Evolutionary conservation across 2,329 filamentous ascomycete genomes (phyloP), one percentile per base, ranked within the genome.

Genomic region (Dactylellina parvicollis): DNA sequence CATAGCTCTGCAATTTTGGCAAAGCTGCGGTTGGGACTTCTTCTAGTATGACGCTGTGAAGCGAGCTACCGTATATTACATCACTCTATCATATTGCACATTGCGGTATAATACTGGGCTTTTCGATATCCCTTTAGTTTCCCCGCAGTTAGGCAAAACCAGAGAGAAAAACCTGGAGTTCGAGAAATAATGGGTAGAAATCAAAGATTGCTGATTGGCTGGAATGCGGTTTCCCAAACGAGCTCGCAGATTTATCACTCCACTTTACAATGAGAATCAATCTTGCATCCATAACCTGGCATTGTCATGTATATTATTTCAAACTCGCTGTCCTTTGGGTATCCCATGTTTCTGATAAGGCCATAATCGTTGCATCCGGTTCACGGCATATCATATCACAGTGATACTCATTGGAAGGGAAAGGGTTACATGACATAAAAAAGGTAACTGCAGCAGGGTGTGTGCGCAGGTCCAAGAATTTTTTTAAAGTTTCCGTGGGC

Each of bases 191-290:
- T 49, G 20, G 26, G 26, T 50, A 46, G n/a, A 3, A 20, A 38
- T 54, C 30, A 36, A 32, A 54, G 49, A 1, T 8, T 7, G 47
- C 4, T 56, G 50, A 67, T 67, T 67, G 62, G 62, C 24, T 44
- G 52, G 62, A 44, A 22, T 14, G 36, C n/a, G 10, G 14, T 50
- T 62, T 28, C 36, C 16, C 26, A 36, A 32, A 16, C 28, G 32
- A n/a, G n/a, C n/a, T n/a, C n/a, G n/a, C n/a, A n/a, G n/a, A n/a
- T n/a, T n/a, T n/a, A n/a, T n/a, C n/a, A n/a, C n/a, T n/a, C n/a
- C n/a, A n/a, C n/a, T n/a, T n/a, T n/a, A n/a, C n/a, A n/a, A n/a
- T n/a, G n/a, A n/a, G n/a, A n/a, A n/a, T n/a, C n/a, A n/a, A n/a
- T n/a, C n/a, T n/a, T n/a, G n/a, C n/a, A n/a, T n/a, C n/a, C n/a